Percentiles rank a stretch among this genome's conserved stretches.
Evolutionary conservation across 176 grass and related monocot genomes (phyloP).

Genomic region (Calamus simplicifolius): DNA sequence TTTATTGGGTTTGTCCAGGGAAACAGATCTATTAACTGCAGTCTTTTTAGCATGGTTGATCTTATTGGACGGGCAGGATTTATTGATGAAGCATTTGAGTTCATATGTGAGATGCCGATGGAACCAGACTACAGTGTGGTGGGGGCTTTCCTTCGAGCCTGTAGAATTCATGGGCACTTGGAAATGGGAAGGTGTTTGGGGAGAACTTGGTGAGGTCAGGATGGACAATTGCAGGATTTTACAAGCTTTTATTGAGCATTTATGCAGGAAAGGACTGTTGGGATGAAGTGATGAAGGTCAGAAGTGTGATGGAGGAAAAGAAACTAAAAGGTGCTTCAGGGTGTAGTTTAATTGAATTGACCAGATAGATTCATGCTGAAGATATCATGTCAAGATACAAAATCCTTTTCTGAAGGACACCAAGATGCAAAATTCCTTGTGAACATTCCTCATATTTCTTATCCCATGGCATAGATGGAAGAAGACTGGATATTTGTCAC

Average conservation of each 20-base stretch:
- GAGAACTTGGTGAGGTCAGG: background rate
- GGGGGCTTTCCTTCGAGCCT: constrained; percentile 5
- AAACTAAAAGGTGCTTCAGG: background rate
- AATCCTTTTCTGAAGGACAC: too few relatives aligned
- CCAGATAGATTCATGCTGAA: too few relatives aligned
- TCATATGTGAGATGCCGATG: constrained; percentile 1
- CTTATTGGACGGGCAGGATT: constrained; percentile 2
- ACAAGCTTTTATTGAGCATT: constrained; percentile 9
- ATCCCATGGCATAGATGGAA: too few relatives aligned
- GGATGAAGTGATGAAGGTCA: constrained; percentile 12
- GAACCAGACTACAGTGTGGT: background rate
- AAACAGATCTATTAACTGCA: background rate
- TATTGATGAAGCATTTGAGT: constrained; percentile 2
- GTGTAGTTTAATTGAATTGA: constrained; percentile 13
- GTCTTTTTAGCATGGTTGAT: constrained; percentile 5
- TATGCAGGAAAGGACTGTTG: background rate
- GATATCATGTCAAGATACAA: too few relatives aligned
- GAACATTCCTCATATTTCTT: too few relatives aligned
- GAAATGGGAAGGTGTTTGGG: background rate
- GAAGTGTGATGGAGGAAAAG: constrained; percentile 2
- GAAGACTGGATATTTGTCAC: too few relatives aligned
- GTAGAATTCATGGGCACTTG: constrained; percentile 9
- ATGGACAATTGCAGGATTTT: background rate
- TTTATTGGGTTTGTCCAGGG: background rate
- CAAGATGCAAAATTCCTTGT: too few relatives aligned